Percentiles rank a stretch among this genome's conserved stretches.
phyloP scores from a whole-genome alignment of 768 basidiomycete species.

The Amyloporia xantha region DNA sequence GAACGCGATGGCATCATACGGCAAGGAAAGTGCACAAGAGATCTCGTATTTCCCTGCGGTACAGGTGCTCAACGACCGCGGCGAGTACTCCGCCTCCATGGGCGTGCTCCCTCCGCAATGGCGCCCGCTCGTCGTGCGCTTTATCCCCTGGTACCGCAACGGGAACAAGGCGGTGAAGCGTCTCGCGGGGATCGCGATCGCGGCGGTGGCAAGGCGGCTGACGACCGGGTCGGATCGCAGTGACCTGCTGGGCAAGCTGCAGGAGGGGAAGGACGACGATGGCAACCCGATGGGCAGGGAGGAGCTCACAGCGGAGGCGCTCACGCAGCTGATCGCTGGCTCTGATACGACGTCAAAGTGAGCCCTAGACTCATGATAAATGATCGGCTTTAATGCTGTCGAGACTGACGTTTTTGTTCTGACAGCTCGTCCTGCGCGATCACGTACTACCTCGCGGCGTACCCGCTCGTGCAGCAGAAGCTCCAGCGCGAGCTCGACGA shows the following conservation, averaged over 20 bases:
- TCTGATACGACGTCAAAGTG: constrained; percentile 93
- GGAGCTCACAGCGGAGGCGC: constrained; percentile 84
- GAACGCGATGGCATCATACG: constrained; percentile 53
- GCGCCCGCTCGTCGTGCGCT: constrained; percentile 51
- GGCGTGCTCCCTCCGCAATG: constrained; percentile 70
- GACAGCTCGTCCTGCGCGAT: constrained; percentile 84
- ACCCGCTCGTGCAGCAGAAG: constrained; percentile 58
- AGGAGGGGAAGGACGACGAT: constrained; percentile 68
- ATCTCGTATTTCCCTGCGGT: constrained; percentile 66
- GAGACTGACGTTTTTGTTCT: constrained; percentile 2
- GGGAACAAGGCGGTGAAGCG: constrained; percentile 62
- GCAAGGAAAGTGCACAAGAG: constrained; percentile 33
- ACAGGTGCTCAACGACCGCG: constrained; percentile 80
- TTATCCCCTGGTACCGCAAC: constrained; percentile 68
- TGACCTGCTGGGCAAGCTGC: constrained; percentile 78
- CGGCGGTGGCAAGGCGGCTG: constrained; percentile 58
- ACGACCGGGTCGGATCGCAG: constrained; percentile 62
- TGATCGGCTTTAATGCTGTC: no score
- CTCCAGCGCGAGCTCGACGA: constrained; percentile 72
- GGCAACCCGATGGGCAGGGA: constrained; percentile 75
- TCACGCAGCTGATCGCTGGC: constrained; percentile 83
- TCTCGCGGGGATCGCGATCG: constrained; percentile 73
- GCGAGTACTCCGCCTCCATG: constrained; percentile 81
- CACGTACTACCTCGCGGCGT: constrained; percentile 71
- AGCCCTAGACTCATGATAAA: no score